Evolutionary conservation across 768 basidiomycete species (phyloP), one percentile per base, ranked within the genome.

Genomic region (Tubosaeta sp.): DNA sequence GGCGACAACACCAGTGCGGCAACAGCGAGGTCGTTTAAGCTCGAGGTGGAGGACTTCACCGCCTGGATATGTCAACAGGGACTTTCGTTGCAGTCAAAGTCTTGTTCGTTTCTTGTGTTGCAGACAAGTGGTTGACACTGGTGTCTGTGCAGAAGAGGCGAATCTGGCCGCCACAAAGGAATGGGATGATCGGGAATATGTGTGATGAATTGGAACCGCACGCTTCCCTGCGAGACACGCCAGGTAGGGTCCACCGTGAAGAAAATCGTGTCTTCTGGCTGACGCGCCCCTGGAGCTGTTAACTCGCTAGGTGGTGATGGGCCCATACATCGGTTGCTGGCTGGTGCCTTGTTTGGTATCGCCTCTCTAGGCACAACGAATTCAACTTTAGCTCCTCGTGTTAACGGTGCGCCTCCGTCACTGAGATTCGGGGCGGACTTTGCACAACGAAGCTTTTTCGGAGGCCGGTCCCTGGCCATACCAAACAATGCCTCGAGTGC

Each of bases 241-340:
- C 61, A 59, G 24, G 50, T 43, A 9, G 65, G 51, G 47, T 67
- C 66, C 2, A 69, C 44, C 25, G 63, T 61, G 48, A 68, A 65
- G 52, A 65, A 68, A 32, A 68, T 67, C 16, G 54, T 30, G 10
- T 56, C 50, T 39, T 55, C 57, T 19, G 46, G 49, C 25, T 53
- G 29, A 45, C 22, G 19, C 3, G 16, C 11, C 19, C 49, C 48
- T 35, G 43, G 40, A 1, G 22, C 7, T 25, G 34, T 29, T 32
- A 18, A 6, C 34, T 39, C 25, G 3, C 25, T 3, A 21, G 51
- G 21, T 21, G 48, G 21, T 34, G 51, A 18, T 35, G 2, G 13
- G n/a, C 6, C 27, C 27, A 22, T 24, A 24, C 48, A 32, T 45
- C 31, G 19, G 3, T 24, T 18, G 11, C 18, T n/a, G 7, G 19